Conservation (phyloP, 140 eudicot genomes). For the Eryngium alpinum region DNA sequence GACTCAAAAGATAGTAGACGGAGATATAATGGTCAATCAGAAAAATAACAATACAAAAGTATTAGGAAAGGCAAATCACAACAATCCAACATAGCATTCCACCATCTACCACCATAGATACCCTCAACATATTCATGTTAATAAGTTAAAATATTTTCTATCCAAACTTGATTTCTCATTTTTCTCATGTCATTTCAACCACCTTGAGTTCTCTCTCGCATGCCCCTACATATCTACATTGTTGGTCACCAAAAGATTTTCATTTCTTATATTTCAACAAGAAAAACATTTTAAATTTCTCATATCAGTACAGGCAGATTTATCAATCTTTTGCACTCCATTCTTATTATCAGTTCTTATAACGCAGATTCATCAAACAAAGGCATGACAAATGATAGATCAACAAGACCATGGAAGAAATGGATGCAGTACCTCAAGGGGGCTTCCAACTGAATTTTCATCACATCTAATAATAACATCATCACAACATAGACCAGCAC, state of each 20-base stretch:
- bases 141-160: not conserved
- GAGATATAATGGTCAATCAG: not conserved
- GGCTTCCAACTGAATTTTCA: constrained; percentile 1
- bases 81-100: not conserved
- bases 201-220: not conserved
- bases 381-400: not conserved
- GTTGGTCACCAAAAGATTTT: not conserved
- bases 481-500: not conserved
- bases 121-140: not conserved
- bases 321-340: not conserved
- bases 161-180: not conserved
- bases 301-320: not conserved
- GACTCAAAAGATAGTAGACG: not conserved
- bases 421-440: constrained; percentile 1
- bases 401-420: not conserved
- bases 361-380: not conserved
- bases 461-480: constrained; percentile 7
- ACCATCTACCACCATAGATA: not conserved
- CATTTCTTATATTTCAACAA: not conserved
- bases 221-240: not conserved
- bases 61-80: not conserved
- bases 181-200: not conserved
- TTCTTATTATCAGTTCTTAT: not conserved
- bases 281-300: not conserved
- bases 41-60: not conserved